Base-by-base conservation (phyloP, 164 flowering plant genomes). In the Magnolia sinica region DNA sequence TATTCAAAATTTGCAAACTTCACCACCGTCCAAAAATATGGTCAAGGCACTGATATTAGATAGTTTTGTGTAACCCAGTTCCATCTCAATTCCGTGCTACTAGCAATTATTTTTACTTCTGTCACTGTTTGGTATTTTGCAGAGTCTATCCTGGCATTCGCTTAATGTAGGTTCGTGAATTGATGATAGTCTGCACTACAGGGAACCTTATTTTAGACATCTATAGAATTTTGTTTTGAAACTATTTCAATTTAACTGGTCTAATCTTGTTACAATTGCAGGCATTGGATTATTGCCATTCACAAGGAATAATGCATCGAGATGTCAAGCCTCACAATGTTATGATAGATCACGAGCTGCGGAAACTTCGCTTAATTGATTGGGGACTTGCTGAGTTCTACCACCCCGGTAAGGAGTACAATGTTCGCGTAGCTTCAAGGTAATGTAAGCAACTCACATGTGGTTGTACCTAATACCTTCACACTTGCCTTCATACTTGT, bases 261-360 rank as follows among this genome's bases (percentile, higher is more conserved):
- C 61, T 16, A 52, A 52, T 52, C 14, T 8, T 27, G 10, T 52
- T 52, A 4, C 18, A 16, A 73, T 73, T 79, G 55, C 84, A 91
- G 95, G 95, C 95, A 13, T 79, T 91, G 50, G 95, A 91, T 83
- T 90, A 85, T 80, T 91, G 92, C 76, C 92, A 90, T 80, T 91
- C 93, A 31, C 95, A 89, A 82, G 95, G 95, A 51, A 91, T 91
- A 24, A 91, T 91, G 93, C 95, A 91, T 64, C 86, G 95, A 78
- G 95, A 91, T 81, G 95, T 91, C 68, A 91, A 91, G 74, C 93
- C 95, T 73, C 95, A 91, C 82, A 91, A 91, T 82, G 92, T 91
- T 70, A 91, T 91, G 95, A 90, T 91, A 73, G 93, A 90, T 59
- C 95, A 91, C 73, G 93, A 88, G 80, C 81, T 86, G 74, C 85